phyloP scores from a whole-genome alignment of 495 filamentous ascomycete genomes.

The Penicillium nucicola region DNA sequence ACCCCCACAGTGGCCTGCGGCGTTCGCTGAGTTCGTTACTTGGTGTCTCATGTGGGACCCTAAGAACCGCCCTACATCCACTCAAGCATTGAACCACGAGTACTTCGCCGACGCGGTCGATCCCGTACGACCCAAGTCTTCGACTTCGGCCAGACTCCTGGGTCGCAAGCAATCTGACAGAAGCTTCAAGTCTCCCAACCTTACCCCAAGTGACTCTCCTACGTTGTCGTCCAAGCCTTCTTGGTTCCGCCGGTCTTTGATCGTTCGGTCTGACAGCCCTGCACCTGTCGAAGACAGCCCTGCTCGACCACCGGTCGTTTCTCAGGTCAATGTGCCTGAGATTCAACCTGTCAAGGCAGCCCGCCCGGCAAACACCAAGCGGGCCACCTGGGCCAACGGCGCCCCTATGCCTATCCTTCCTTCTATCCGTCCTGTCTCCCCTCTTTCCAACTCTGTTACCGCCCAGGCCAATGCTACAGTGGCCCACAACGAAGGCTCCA shows the following conservation, averaged over 20 bases:
- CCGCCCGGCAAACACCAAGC: constrained; percentile 63
- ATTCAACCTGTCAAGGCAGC: constrained; percentile 46
- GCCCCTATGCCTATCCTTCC: constrained; percentile 98
- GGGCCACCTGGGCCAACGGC: constrained; percentile 84
- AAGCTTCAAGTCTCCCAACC: constrained; percentile 54
- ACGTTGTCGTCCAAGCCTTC: constrained; percentile 79
- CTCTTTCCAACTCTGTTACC: constrained; percentile 85
- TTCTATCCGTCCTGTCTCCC: constrained; percentile 92
- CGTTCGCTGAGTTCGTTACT: constrained; percentile 88
- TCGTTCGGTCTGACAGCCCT: constrained; percentile 62
- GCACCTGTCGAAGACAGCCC: constrained; percentile 43
- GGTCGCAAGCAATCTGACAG: constrained; percentile 86
- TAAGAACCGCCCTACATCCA: constrained; percentile 87
- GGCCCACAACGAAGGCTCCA: constrained; percentile 23
- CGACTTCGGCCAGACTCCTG: constrained; percentile 70
- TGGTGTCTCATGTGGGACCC: constrained; percentile 99
- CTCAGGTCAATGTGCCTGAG: constrained; percentile 53
- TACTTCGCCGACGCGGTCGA: constrained; percentile 97
- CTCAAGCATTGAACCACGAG: constrained; percentile 87
- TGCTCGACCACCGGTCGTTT: constrained; percentile 44
- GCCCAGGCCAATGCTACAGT: constrained; percentile 68
- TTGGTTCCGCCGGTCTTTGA: constrained; percentile 94
- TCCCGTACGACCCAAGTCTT: constrained; percentile 87
- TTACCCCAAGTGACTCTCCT: constrained; percentile 64
- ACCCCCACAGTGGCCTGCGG: constrained; percentile 84